phyloP scores from a whole-genome alignment of 257 asterid species.

The Solanum etuberosum region DNA sequence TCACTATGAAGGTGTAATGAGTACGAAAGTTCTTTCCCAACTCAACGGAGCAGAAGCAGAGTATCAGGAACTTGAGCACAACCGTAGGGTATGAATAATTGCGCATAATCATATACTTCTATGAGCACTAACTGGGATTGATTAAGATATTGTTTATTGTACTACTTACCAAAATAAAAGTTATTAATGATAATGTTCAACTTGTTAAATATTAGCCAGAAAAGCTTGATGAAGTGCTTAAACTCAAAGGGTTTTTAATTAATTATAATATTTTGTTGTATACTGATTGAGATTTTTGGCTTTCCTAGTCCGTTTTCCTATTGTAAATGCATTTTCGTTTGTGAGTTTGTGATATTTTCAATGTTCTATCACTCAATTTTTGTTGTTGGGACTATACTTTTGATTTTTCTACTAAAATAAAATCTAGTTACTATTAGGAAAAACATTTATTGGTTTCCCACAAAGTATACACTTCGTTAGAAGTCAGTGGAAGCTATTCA shows the following conservation, averaged over 20 bases:
- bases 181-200: neutral
- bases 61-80: constrained; percentile 46
- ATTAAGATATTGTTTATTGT: neutral
- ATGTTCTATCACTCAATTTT: neutral
- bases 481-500: neutral
- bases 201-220: neutral
- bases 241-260: neutral
- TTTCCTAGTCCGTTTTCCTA: neutral
- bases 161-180: neutral
- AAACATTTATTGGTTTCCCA: neutral
- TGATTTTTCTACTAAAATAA: neutral
- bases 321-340: neutral
- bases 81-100: constrained; percentile 43
- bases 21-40: constrained; percentile 33
- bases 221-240: neutral
- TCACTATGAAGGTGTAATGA: constrained; percentile 52
- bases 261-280: neutral
- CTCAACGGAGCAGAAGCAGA: constrained; percentile 41
- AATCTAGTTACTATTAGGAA: neutral
- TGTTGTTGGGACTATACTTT: neutral
- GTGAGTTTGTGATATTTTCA: neutral
- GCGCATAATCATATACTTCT: neutral
- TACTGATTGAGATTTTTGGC: neutral
- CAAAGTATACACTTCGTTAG: neutral
- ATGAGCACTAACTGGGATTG: neutral